Evolutionary conservation across 305 asterid species (phyloP).

Genomic region (Plantago lanceolata): DNA sequence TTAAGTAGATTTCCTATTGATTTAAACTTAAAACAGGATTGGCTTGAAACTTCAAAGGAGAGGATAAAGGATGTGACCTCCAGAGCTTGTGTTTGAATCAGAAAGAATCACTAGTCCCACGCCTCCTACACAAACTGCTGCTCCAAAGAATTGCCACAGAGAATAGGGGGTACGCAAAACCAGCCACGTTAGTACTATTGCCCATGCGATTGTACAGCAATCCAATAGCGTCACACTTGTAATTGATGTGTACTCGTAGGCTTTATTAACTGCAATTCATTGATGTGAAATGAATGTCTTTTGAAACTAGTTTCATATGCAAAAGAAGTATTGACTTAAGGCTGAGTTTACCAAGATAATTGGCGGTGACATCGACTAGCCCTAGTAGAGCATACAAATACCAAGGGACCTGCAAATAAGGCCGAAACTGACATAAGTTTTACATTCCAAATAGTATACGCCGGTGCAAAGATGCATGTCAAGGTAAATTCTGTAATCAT

Average conservation of each 20-base stretch:
- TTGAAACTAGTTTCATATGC: too few species aligned
- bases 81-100: conserved; percentile 41
- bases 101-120: conserved; percentile 61
- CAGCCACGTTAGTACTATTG: conserved; percentile 57
- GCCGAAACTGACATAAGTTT: neutral
- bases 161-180: conserved; percentile 59
- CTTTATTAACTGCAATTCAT: conserved; percentile 58
- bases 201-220: conserved; percentile 77
- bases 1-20: neutral
- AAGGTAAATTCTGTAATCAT: too few species aligned
- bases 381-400: conserved; percentile 70
- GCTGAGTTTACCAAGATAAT: conserved; percentile 54
- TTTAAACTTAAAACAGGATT: neutral
- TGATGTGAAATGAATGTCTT: neutral
- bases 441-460: too few species aligned
- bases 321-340: neutral
- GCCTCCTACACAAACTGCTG: conserved; percentile 56
- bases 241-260: conserved; percentile 66
- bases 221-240: conserved; percentile 75
- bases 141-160: conserved; percentile 55
- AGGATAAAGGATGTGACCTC: conserved; percentile 33
- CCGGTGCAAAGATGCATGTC: too few species aligned
- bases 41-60: neutral
- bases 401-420: conserved; percentile 62
- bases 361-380: conserved; percentile 68